These are phyloP conservation scores for Barnettozyma salicaria DNA, from an alignment of 805 yeast genomes.

Conservation along the genomic window DNA sequence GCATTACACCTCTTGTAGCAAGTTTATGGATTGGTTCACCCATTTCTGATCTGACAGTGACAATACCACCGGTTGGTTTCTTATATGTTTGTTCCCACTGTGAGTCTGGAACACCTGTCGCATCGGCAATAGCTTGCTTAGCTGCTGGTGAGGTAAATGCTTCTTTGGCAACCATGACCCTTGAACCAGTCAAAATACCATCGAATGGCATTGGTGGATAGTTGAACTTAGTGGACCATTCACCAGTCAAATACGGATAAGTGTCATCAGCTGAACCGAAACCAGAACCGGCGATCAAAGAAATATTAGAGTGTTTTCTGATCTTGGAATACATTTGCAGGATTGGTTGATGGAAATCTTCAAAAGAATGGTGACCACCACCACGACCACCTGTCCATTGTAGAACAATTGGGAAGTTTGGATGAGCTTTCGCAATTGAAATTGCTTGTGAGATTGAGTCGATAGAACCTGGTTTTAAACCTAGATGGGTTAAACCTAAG, in stretches of 20 bases:
- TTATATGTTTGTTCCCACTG: conserved; percentile 94
- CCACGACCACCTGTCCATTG: conserved; percentile 99
- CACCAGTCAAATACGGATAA: conserved; percentile 95
- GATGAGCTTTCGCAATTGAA: conserved; percentile 91
- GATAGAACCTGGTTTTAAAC: conserved; percentile 95
- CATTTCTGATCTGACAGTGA: conserved; percentile 97
- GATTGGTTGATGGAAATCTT: conserved; percentile 98
- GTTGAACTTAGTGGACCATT: conserved; percentile 82
- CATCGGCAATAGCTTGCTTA: conserved; percentile 82
- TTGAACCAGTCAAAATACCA: conserved; percentile 92
- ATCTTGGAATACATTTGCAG: conserved; percentile 93
- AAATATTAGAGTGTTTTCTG: conserved; percentile 84
- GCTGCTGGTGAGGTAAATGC: conserved; percentile 92
- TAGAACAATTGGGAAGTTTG: conserved; percentile 90
- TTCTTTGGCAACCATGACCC: conserved; percentile 97
- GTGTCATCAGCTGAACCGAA: conserved; percentile 97
- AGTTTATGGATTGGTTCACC: conserved; percentile 99
- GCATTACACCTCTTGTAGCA: conserved; percentile 94
- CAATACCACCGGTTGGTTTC: conserved; percentile 93
- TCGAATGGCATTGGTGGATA: conserved; percentile 99
- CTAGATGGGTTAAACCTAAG: conserved; percentile 87
- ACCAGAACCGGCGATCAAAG: conserved; percentile 95
- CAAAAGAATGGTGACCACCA: conserved; percentile 99
- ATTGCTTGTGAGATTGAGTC: conserved; percentile 86
- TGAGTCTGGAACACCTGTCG: conserved; percentile 77